These are phyloP conservation scores for Lasiodiplodia gonubiensis DNA, from an alignment of 2,329 filamentous ascomycete genomes.

Conservation along the genomic window DNA sequence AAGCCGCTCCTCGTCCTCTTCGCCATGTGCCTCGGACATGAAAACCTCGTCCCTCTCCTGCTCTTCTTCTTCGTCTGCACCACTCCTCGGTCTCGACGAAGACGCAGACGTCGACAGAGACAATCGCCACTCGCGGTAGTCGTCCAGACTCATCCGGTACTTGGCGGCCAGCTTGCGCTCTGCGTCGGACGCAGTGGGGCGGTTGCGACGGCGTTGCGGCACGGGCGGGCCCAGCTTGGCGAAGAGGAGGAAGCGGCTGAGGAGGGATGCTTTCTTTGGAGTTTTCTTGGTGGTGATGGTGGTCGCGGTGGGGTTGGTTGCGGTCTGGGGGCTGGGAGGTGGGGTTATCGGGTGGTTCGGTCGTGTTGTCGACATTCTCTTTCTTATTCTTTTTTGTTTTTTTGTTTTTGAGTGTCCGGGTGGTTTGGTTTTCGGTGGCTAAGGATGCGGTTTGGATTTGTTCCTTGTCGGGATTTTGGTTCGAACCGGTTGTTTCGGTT, in stretches of 20 bases:
- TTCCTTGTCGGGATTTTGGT: too few species aligned
- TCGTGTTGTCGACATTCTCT: background rate
- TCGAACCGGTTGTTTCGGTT: too few species aligned
- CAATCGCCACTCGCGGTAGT: background rate
- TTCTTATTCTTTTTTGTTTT: background rate
- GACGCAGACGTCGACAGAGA: background rate
- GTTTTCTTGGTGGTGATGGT: background rate
- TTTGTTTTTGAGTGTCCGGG: background rate
- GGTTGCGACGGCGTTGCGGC: background rate
- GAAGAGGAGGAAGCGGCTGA: background rate
- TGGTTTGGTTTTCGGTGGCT: background rate
- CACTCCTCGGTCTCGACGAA: background rate
- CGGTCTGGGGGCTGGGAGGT: background rate
- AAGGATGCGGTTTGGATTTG: background rate
- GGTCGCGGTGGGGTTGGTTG: background rate
- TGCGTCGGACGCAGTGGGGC: background rate
- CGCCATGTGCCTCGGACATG: background rate
- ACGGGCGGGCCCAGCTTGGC: constrained; percentile 14
- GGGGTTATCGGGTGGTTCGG: background rate
- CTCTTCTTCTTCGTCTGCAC: background rate
- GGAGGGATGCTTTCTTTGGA: background rate
- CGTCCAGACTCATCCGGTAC: background rate
- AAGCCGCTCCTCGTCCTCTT: background rate
- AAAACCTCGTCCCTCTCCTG: background rate
- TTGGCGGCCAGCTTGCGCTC: background rate